A percentile compares a stretch with the other conserved stretches of the same genome.
Conservation (phyloP, 2,329 filamentous ascomycete genomes). For the Bisporella sp. region DNA sequence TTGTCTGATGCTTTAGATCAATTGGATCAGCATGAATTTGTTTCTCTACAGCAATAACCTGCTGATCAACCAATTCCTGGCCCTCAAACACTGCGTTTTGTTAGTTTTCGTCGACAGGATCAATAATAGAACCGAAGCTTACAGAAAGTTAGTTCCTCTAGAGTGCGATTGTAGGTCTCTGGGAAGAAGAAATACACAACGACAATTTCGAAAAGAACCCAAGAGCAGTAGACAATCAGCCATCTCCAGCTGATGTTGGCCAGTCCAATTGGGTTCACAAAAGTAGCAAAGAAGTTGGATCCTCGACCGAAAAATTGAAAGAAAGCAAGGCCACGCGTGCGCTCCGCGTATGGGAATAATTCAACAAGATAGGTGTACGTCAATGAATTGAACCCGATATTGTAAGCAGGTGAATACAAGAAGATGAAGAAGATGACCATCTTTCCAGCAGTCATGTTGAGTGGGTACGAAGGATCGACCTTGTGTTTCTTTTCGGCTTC, state of each 20-base stretch:
- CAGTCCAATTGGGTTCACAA: conserved; percentile 38
- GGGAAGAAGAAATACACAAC: conserved; percentile 38
- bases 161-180: conserved; percentile 33
- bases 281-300: conserved; percentile 28
- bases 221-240: conserved; percentile 35
- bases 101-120: not conserved
- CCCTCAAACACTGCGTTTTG: conserved; percentile 29
- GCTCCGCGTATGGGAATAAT: conserved; percentile 46
- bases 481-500: conserved; percentile 26
- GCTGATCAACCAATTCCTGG: conserved; percentile 27
- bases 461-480: conserved; percentile 7
- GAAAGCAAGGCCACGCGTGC: conserved; percentile 18
- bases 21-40: conserved; percentile 21
- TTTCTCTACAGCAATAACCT: conserved; percentile 30
- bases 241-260: conserved; percentile 14
- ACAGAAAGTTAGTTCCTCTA: conserved; percentile 39
- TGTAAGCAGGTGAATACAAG: conserved; percentile 52
- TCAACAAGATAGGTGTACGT: conserved; percentile 57
- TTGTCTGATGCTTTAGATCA: not conserved
- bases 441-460: conserved; percentile 12
- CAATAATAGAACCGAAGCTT: conserved; percentile 16
- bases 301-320: conserved; percentile 30
- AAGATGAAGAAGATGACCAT: conserved; percentile 52
- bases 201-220: conserved; percentile 33
- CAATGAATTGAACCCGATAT: conserved; percentile 60